Evolutionary conservation across 805 yeast genomes (phyloP), one percentile per base, ranked within the genome.

Genomic region (Candida parachauliodes): DNA sequence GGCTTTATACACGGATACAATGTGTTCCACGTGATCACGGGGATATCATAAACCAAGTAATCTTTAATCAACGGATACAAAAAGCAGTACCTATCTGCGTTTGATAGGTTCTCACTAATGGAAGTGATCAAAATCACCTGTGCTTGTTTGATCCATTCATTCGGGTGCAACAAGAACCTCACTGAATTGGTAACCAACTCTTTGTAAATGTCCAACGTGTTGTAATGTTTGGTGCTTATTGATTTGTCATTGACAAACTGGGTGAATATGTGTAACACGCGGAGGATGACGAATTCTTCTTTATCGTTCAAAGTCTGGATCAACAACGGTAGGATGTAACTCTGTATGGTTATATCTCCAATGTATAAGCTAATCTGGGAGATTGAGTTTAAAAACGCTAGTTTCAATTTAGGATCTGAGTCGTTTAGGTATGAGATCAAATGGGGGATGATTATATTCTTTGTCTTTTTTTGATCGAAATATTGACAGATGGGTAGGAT

Each of bases 381-480:
- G 8, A 89, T 76, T 6, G 88, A 72, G 28, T 79, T 73, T 25
- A 91, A 79, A 49, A 93, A 81, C 4, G 81, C 78, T 20, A 84
- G 62, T 42, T 94, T 68, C 16, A 93, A 64, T 15, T 77, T 72
- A 0, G 82, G 64, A 50, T 80, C 79, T 39, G 78, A 72, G 52
- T 89, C 96, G 57, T 93, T 93, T 45, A 93, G 62, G 52, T 88
- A 93, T 0, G 98, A 89, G 30, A 93, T 89, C 39, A 89, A 65
- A 63, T 93, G 98, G 31, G 96, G 88, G 32, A 93, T 61, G 16
- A 93, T 79, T 28, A 93, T 68, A 54, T 93, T 98, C 52, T 86
- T 89, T 0, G 96, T 83, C 47, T 80, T 85, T 38, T 87, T 95
- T 39, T 82, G 79, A 0, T 96, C 96, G 53, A 93, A 81, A 41